These are phyloP conservation scores for Crithidia brevicula DNA, from an alignment of 208 protist genomes.

Conservation along the genomic window DNA sequence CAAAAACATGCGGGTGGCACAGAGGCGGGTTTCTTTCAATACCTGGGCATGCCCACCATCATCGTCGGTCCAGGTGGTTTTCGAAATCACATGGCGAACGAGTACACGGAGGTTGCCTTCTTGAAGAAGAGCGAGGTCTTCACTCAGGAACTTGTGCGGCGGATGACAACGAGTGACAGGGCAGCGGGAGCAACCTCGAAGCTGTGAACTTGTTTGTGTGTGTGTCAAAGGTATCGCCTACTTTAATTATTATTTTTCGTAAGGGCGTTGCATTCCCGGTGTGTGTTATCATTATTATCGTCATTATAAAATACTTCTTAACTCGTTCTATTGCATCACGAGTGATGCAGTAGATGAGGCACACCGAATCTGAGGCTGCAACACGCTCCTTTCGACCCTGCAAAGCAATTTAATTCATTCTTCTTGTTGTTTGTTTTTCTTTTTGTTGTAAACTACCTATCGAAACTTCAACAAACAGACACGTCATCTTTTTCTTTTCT, in stretches of 20 bases:
- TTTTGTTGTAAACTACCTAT: neutral
- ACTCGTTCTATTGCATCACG: too few species aligned
- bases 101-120: constrained; percentile 41
- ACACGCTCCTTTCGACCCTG: neutral
- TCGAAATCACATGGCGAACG: constrained; percentile 44
- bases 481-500: neutral
- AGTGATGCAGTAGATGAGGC: too few species aligned
- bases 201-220: constrained; percentile 1
- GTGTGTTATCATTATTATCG: neutral
- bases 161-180: constrained; percentile 5
- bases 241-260: neutral
- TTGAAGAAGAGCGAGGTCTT: constrained; percentile 30
- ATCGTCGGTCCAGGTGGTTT: constrained; percentile 49
- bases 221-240: neutral
- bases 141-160: constrained; percentile 22
- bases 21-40: constrained; percentile 50
- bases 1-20: constrained; percentile 34
- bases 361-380: neutral
- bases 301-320: too few species aligned
- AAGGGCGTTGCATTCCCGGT: too few species aligned
- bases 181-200: neutral
- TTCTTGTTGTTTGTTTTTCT: neutral
- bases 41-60: constrained; percentile 45
- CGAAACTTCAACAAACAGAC: neutral
- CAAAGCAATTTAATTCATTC: too few species aligned